These are phyloP conservation scores for Lanmaoa rubissima DNA, from an alignment of 768 basidiomycete species.

Conservation along the genomic window DNA sequence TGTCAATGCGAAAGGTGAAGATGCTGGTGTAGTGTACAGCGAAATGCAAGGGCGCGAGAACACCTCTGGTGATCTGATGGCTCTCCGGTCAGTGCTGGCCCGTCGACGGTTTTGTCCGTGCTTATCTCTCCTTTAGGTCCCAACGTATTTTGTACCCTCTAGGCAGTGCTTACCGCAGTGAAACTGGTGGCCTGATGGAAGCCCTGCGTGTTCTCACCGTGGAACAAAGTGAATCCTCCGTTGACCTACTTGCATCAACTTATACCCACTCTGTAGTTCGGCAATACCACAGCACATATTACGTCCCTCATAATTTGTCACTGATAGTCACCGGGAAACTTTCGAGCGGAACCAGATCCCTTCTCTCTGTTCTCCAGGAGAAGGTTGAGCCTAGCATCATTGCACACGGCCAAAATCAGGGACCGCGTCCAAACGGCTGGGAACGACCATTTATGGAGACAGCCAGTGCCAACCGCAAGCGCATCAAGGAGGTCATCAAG, in stretches of 20 bases:
- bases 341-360: conserved; percentile 66
- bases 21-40: conserved; percentile 95
- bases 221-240: conserved; percentile 68
- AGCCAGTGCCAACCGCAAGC: conserved; percentile 58
- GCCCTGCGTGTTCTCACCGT: conserved; percentile 81
- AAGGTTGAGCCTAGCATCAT: conserved; percentile 82
- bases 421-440: conserved; percentile 77
- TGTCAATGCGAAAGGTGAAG: conserved; percentile 84
- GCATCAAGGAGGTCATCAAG: conserved; percentile 51
- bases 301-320: conserved; percentile 91
- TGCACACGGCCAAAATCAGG: conserved; percentile 68
- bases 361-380: conserved; percentile 79
- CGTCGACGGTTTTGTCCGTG: background rate
- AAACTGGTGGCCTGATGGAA: conserved; percentile 96
- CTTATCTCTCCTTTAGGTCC: conserved; percentile 42
- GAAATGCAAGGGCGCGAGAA: conserved; percentile 98
- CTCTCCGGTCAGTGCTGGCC: conserved; percentile 57
- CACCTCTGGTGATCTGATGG: conserved; percentile 88
- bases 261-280: conserved; percentile 57
- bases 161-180: conserved; percentile 88
- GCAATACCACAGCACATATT: conserved; percentile 83
- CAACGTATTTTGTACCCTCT: conserved; percentile 80
- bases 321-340: conserved; percentile 89
- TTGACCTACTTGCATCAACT: conserved; percentile 11
- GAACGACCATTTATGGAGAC: conserved; percentile 94